Conservation (phyloP, 352 stramenopile species). For the Pythium sukuiense region DNA sequence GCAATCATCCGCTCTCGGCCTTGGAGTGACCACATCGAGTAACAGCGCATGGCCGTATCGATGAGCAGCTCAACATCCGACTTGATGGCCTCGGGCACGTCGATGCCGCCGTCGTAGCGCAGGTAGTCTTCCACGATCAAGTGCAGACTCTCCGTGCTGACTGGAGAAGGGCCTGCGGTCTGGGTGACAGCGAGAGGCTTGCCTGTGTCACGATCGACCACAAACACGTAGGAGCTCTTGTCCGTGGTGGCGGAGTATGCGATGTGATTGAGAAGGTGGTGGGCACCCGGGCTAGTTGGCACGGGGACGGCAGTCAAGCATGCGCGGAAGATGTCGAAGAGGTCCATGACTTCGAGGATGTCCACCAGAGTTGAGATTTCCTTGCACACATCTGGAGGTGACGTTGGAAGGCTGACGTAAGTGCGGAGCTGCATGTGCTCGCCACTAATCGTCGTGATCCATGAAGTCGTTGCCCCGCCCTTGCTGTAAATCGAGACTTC, state of each 20-base stretch:
- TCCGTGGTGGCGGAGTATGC: slow-evolving; percentile 30
- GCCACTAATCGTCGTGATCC: slow-evolving; percentile 43
- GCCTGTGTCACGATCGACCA: slow-evolving; percentile 39
- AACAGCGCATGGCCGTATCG: slow-evolving; percentile 45
- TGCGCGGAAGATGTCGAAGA: slow-evolving; percentile 44
- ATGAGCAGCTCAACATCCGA: slow-evolving; percentile 58
- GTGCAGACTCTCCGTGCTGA: slow-evolving; percentile 22
- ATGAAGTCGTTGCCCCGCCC: slow-evolving; percentile 40
- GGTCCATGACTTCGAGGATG: slow-evolving; percentile 45
- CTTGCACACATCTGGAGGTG: slow-evolving; percentile 17
- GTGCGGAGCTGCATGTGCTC: slow-evolving; percentile 38
- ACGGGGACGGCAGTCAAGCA: slow-evolving; percentile 22
- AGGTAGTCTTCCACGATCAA: slow-evolving; percentile 48
- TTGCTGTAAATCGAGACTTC: slow-evolving; percentile 51
- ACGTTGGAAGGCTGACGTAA: slow-evolving; percentile 25
- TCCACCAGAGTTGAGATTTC: slow-evolving; percentile 43
- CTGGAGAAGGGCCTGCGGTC: slow-evolving; percentile 4
- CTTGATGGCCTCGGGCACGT: slow-evolving; percentile 43
- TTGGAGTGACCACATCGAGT: slow-evolving; percentile 39
- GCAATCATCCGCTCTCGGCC: slow-evolving; percentile 35
- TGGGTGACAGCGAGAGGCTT: slow-evolving; percentile 42
- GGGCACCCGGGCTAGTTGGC: slow-evolving; percentile 3
- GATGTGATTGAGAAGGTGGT: slow-evolving; percentile 20
- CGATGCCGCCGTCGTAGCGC: slow-evolving; percentile 31
- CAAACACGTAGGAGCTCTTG: slow-evolving; percentile 49